phyloP scores from a whole-genome alignment of 1,139 yeast species.

The Geotrichum cucujoidarum region DNA sequence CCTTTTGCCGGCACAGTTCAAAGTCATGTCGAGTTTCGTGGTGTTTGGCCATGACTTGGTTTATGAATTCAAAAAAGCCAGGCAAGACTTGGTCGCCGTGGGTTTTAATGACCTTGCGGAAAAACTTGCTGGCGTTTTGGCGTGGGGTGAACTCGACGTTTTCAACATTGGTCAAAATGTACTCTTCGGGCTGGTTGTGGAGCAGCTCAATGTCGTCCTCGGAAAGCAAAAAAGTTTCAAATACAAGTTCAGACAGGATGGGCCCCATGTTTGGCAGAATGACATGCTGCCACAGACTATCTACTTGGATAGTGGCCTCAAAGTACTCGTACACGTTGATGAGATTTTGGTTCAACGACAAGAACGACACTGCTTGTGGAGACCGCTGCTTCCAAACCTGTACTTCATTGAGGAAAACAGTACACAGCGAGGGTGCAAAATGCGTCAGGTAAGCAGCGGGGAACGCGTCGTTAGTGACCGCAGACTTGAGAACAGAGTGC shows the following conservation, averaged over 20 bases:
- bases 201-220: conserved; percentile 67
- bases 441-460: conserved; percentile 14
- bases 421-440: conserved; percentile 18
- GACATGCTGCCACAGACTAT: conserved; percentile 65
- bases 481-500: background rate
- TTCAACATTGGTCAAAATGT: conserved; percentile 73
- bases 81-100: conserved; percentile 59
- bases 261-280: conserved; percentile 59
- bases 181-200: conserved; percentile 87
- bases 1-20: conserved; percentile 64
- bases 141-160: conserved; percentile 69
- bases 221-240: conserved; percentile 69
- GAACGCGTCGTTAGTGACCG: conserved; percentile 1
- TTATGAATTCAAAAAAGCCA: conserved; percentile 62
- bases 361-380: conserved; percentile 7
- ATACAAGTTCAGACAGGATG: conserved; percentile 68
- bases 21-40: conserved; percentile 43
- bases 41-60: conserved; percentile 47
- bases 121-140: conserved; percentile 71
- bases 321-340: conserved; percentile 40
- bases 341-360: conserved; percentile 4
- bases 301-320: conserved; percentile 63
- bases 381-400: conserved; percentile 5
- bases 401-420: conserved; percentile 14
- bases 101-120: conserved; percentile 64